A percentile compares a stretch with the other conserved stretches of the same genome.
Evolutionary conservation across 306 rosid genomes (phyloP).

Genomic region (Prosopis cineraria): DNA sequence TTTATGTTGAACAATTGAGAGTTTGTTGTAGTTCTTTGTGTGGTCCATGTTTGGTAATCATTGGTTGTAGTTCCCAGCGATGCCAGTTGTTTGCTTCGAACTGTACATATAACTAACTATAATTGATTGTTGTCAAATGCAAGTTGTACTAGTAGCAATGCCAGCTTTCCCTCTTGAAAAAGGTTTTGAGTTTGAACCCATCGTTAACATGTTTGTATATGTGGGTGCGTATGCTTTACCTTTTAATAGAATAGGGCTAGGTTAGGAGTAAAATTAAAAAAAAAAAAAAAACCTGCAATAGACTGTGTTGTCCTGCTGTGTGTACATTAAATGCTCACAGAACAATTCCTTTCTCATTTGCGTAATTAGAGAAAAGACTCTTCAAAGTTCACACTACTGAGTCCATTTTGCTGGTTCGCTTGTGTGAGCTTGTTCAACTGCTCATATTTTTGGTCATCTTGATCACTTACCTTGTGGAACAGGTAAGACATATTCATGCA

Average conservation of each 20-base stretch:
- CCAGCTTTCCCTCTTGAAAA: no score
- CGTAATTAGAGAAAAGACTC: neutral
- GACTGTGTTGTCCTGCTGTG: conserved; percentile 13
- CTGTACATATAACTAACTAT: conserved; percentile 32
- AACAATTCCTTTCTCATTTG: neutral
- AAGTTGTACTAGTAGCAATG: no score
- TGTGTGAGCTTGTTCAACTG: neutral
- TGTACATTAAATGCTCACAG: conserved; percentile 14
- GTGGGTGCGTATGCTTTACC: no score
- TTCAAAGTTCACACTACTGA: neutral
- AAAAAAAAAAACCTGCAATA: no score
- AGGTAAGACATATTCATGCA: no score
- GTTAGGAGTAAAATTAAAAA: no score
- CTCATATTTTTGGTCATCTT: neutral
- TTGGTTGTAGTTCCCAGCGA: neutral
- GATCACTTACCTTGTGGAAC: neutral
- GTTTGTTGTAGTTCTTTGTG: conserved; percentile 14
- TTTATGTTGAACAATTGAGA: conserved; percentile 15
- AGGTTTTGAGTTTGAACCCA: no score
- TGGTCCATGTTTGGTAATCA: conserved; percentile 13
- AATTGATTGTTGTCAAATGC: neutral
- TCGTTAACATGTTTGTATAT: no score
- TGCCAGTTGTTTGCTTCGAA: conserved; percentile 22
- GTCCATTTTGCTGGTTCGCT: neutral
- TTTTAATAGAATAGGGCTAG: no score